Percentiles rank a stretch among this genome's conserved stretches.
phyloP scores from a whole-genome alignment of 2,329 filamentous ascomycete genomes.

The Hypoxylon sp. region DNA sequence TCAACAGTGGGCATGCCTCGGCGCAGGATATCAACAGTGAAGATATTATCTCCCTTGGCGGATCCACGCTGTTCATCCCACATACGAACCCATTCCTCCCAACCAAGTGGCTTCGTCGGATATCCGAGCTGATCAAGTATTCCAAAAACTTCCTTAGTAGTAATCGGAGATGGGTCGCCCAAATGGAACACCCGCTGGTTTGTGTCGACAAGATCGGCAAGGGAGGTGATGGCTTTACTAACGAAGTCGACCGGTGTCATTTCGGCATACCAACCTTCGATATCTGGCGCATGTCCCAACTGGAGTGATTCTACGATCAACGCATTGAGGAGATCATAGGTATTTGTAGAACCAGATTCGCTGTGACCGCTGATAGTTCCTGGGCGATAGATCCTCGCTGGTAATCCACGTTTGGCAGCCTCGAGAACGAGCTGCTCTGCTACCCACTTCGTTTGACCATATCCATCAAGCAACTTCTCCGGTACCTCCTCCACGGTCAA shows the following conservation, averaged over 20 bases:
- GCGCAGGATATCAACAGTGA: slow-evolving; percentile 83
- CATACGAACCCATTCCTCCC: slow-evolving; percentile 80
- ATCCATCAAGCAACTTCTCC: slow-evolving; percentile 77
- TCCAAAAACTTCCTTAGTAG: slow-evolving; percentile 76
- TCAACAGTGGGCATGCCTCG: slow-evolving; percentile 85
- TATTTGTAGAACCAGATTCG: slow-evolving; percentile 79
- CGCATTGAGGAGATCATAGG: slow-evolving; percentile 83
- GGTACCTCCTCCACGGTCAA: slow-evolving; percentile 78
- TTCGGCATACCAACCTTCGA: slow-evolving; percentile 82
- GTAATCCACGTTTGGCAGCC: slow-evolving; percentile 76
- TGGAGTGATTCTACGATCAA: slow-evolving; percentile 83
- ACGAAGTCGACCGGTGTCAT: slow-evolving; percentile 90
- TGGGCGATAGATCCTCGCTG: slow-evolving; percentile 78
- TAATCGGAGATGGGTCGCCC: slow-evolving; percentile 78
- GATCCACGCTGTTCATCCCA: slow-evolving; percentile 80
- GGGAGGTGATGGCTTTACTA: slow-evolving; percentile 78
- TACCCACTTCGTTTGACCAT: slow-evolving; percentile 87
- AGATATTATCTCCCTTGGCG: slow-evolving; percentile 76
- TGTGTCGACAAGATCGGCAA: slow-evolving; percentile 74
- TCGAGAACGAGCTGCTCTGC: slow-evolving; percentile 81
- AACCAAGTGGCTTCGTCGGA: slow-evolving; percentile 74
- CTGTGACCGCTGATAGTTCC: slow-evolving; percentile 87
- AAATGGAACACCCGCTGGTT: slow-evolving; percentile 80
- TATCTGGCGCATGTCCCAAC: slow-evolving; percentile 77
- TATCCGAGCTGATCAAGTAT: slow-evolving; percentile 78